phyloP scores from a whole-genome alignment of 805 yeast species.

The Metschnikowia arizonensis region DNA sequence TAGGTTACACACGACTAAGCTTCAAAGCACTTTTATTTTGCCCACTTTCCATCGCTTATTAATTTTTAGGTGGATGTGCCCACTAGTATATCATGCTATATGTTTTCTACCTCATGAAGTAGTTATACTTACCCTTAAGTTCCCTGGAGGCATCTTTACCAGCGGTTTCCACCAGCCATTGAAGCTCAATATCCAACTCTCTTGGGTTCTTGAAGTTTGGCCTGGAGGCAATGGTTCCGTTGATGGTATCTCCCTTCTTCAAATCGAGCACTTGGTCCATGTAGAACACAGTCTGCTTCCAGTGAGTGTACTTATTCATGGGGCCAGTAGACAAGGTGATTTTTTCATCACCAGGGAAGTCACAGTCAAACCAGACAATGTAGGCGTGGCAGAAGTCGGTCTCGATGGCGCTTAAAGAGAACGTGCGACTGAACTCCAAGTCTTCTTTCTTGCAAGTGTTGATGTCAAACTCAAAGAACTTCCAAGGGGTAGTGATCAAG shows the following conservation, averaged over 20 bases:
- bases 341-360: slow-evolving; percentile 67
- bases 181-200: slow-evolving; percentile 79
- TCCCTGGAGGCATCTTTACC: slow-evolving; percentile 48
- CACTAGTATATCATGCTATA: background rate
- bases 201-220: slow-evolving; percentile 82
- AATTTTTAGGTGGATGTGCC: background rate
- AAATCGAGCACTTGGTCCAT: slow-evolving; percentile 74
- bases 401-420: slow-evolving; percentile 67
- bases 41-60: background rate
- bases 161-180: slow-evolving; percentile 48
- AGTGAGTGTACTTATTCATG: slow-evolving; percentile 88
- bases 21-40: background rate
- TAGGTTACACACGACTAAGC: too few relatives aligned
- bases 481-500: slow-evolving; percentile 68
- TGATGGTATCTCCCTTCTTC: slow-evolving; percentile 69
- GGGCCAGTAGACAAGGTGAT: slow-evolving; percentile 92
- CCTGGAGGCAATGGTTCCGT: slow-evolving; percentile 66
- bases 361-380: slow-evolving; percentile 93
- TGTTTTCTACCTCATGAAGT: slow-evolving; percentile 58
- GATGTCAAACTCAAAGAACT: slow-evolving; percentile 78
- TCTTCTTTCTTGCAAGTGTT: slow-evolving; percentile 84
- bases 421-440: slow-evolving; percentile 68
- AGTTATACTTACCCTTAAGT: slow-evolving; percentile 56
- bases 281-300: slow-evolving; percentile 98
- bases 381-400: slow-evolving; percentile 84